These are phyloP conservation scores for Esteya vermicola DNA, from an alignment of 2,329 filamentous ascomycete genomes.

Conservation along the genomic window DNA sequence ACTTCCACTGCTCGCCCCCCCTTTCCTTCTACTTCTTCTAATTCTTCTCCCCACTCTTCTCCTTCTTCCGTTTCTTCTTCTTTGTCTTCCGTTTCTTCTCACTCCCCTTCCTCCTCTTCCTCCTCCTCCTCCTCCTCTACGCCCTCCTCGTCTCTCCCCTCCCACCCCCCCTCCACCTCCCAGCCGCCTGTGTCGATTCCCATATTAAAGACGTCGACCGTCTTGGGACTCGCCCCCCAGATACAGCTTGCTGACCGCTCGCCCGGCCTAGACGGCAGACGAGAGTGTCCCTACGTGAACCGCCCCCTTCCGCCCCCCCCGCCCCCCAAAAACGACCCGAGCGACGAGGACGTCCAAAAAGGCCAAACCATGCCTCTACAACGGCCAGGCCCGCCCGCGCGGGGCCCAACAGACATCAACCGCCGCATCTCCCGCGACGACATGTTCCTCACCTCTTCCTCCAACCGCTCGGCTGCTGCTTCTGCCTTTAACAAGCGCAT, in stretches of 20 bases:
- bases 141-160: neutral
- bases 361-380: slow-evolving; percentile 7
- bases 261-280: slow-evolving; percentile 13
- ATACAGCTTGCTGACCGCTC: too few relatives aligned
- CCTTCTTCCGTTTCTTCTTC: neutral
- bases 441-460: neutral
- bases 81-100: neutral
- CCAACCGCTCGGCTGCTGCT: neutral
- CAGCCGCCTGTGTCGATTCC: slow-evolving; percentile 18
- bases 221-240: slow-evolving; percentile 16
- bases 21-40: neutral
- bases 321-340: too few relatives aligned
- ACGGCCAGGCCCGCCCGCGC: too few relatives aligned
- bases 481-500: slow-evolving; percentile 10
- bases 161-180: neutral
- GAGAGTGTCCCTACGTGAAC: slow-evolving; percentile 15
- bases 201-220: slow-evolving; percentile 18
- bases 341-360: too few relatives aligned
- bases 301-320: too few relatives aligned
- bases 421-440: neutral
- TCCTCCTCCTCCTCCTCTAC: neutral
- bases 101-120: neutral
- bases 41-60: neutral
- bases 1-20: too few relatives aligned
- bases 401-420: too few relatives aligned